Base-by-base conservation (phyloP, 2,329 filamentous ascomycete species). In the Akanthomyces muscarius region DNA sequence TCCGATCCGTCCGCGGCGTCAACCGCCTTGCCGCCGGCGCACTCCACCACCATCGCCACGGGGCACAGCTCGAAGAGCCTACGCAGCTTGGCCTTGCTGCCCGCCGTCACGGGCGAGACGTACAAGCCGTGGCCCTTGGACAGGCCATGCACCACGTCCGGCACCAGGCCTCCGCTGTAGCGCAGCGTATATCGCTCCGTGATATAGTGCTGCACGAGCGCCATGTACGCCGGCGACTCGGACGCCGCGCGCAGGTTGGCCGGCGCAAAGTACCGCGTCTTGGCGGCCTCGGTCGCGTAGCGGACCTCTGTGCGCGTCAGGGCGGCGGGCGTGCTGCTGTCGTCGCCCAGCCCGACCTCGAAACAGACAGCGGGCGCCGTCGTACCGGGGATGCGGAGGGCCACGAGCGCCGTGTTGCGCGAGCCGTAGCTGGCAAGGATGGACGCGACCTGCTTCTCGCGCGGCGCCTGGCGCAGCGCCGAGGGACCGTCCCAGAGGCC, bases 121-220 rank as follows among this genome's bases (percentile, higher is more conserved):
- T 87, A 88, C 0, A 88, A 70, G 1, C 86, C 86, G 61, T 88
- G 84, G 0, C 84, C 83, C 71, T 88, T 87, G 64, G 83, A 80
- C 8, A 88, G 73, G 4, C 81, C 78, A 63, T 88, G 86, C 14
- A 83, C 80, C 0, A 88, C 73, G 62, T 88, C 86, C 0, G 86
- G 86, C 3, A 88, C 85, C 4, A 88, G 71, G 0, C 86, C 86
- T 0, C 86, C 86, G 21, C 79, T 80, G 67, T 88, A 88, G 2
- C 86, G 76, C 44, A 88, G 74, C 1, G 85, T 87, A 69, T 86
- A 88, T 67, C 78, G 78, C 47, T 80, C 70, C n/a, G 65, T 53
- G 8, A 88, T 80, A 64, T 80, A 87, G 5, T 75, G 71, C 28
- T 74, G 72, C 5, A 88, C 73, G 0, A 88, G 76, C 0, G 57